Evolutionary conservation across 23 red algal genomes (phyloP), one percentile per base, ranked within the genome.

Genomic region (Gracilaria gracilis): DNA sequence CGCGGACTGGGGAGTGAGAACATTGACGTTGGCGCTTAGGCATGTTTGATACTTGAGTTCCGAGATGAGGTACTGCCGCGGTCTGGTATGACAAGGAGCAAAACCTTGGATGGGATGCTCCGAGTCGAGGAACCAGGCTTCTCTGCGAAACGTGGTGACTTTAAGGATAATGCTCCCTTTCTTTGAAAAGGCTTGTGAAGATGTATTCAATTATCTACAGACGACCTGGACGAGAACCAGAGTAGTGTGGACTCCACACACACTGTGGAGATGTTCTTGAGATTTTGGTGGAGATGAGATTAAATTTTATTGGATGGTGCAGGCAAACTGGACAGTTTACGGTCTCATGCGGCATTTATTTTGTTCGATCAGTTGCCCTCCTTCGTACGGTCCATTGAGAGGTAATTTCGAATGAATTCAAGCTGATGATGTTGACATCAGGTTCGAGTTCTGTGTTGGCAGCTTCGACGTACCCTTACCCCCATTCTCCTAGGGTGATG

Each of bases 11-110:
- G 20, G 16, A 46, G 9, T 15, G 72, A 31, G 72, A 13, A 77
- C 50, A 51, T 20, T 77, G 72, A 15, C 72, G 72, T 51, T 77
- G 72, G 14, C 72, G 72, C 46, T 77, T 77, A 20, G 39, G 72
- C 72, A 77, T 77, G 9, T 69, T 69, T 37, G 31, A 29, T 69
- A 36, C 64, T 28, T n/a, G n/a, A n/a, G n/a, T 38, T 11, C 16
- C 32, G 17, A 69, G 37, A 9, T 14, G 9, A 38, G 17, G 1
- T 31, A 69, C 19, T 15, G 64, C 32, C 64, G 64, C 37, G 24
- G 0, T 5, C 27, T 34, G 38, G 64, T 4, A 69, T 17, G 31
- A 9, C 25, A 0, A 37, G 5, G 20, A 37, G 27, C 0, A 69
- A 69, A 37, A 20, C 64, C 31, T 20, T 12, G 4, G 13, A 9